These are phyloP conservation scores for Lachnellula hyalina DNA, from an alignment of 2,329 filamentous ascomycete species.

Conservation along the genomic window DNA sequence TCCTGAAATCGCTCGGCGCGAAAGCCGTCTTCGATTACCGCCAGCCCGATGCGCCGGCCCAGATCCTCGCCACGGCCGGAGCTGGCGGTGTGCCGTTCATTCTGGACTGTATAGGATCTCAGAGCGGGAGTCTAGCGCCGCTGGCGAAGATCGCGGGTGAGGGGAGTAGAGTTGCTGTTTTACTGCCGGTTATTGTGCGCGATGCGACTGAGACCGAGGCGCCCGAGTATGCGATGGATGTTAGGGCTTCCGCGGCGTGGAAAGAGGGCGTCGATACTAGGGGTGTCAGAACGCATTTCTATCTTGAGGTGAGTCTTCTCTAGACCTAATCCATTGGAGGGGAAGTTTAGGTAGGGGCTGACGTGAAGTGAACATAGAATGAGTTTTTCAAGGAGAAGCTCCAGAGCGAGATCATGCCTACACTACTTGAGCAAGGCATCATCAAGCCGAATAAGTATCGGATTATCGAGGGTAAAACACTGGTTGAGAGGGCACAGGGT, in stretches of 20 bases:
- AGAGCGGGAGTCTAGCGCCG: slow-evolving; percentile 42
- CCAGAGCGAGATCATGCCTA: slow-evolving; percentile 24
- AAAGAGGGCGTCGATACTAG: slow-evolving; percentile 44
- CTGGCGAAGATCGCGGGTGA: slow-evolving; percentile 45
- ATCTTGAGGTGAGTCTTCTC: slow-evolving; percentile 26
- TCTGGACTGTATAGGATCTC: slow-evolving; percentile 51
- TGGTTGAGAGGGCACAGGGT: slow-evolving; percentile 32
- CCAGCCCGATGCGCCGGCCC: slow-evolving; percentile 14
- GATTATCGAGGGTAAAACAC: slow-evolving; percentile 37
- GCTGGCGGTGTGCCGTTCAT: slow-evolving; percentile 37
- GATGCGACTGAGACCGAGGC: slow-evolving; percentile 43
- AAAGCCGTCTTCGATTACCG: slow-evolving; percentile 30
- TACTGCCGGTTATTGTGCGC: slow-evolving; percentile 54
- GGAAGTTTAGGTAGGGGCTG: too few species aligned
- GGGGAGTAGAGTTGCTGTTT: slow-evolving; percentile 49
- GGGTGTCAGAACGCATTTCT: slow-evolving; percentile 53
- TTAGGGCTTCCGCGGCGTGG: slow-evolving; percentile 41
- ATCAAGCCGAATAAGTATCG: slow-evolving; percentile 38
- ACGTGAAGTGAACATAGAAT: slow-evolving; percentile 35
- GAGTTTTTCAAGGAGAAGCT: slow-evolving; percentile 41
- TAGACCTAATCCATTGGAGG: too few species aligned
- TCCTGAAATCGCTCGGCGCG: slow-evolving; percentile 30
- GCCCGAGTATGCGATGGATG: slow-evolving; percentile 52
- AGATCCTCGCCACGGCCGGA: slow-evolving; percentile 24
- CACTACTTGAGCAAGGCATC: slow-evolving; percentile 32